Evolutionary conservation across 2,329 filamentous ascomycete species (phyloP).

Genomic region (Penicillium nordicum): DNA sequence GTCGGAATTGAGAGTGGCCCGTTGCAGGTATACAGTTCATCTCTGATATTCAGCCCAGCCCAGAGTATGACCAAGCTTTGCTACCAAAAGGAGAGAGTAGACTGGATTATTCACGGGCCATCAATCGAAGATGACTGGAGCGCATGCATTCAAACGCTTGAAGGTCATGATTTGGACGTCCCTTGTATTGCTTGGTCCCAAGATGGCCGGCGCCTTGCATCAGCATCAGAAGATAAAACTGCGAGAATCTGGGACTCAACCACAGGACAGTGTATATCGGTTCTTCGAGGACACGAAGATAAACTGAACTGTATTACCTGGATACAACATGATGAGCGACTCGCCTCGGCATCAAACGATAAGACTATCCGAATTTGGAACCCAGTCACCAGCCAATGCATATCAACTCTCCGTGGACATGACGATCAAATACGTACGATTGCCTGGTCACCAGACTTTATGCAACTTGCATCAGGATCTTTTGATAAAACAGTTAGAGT

Average conservation of each 20-base stretch:
- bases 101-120: background rate
- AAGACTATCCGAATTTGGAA: too few species aligned
- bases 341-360: too few species aligned
- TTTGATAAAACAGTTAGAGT: background rate
- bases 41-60: background rate
- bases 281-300: too few species aligned
- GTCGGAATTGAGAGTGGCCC: background rate
- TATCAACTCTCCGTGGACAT: background rate
- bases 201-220: too few species aligned
- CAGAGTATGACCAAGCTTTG: background rate
- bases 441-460: background rate
- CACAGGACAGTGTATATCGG: too few species aligned
- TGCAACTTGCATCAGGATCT: background rate
- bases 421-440: rapidly evolving
- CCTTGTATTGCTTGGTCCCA: too few species aligned
- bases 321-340: too few species aligned
- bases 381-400: too few species aligned
- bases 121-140: background rate
- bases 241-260: too few species aligned
- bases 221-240: too few species aligned
- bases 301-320: too few species aligned
- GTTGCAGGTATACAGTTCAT: background rate
- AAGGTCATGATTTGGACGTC: background rate
- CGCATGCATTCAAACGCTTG: background rate
- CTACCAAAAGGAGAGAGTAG: background rate